Conservation (phyloP, 2,329 filamentous ascomycete species). For the Aspergillus jensenii region DNA sequence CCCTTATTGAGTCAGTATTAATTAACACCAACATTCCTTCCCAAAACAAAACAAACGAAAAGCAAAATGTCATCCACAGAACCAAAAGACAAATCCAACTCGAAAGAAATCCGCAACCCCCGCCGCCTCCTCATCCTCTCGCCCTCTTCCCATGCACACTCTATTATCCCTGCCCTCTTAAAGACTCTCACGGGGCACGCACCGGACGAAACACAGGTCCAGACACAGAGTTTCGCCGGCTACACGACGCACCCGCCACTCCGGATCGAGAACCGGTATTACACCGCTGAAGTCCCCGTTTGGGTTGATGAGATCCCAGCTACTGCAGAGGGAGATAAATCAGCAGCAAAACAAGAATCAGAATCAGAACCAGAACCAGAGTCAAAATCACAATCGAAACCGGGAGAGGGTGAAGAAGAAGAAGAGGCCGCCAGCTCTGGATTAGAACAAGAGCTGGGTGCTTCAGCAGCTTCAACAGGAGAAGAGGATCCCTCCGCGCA, state of each 20-base stretch:
- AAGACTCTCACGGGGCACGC: slow-evolving; percentile 36
- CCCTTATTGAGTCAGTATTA: background rate
- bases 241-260: slow-evolving; percentile 48
- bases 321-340: background rate
- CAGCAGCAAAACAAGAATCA: too few species aligned
- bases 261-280: slow-evolving; percentile 44
- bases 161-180: slow-evolving; percentile 39
- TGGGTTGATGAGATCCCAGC: slow-evolving; percentile 49
- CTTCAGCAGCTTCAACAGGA: background rate
- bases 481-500: slow-evolving; percentile 16
- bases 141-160: slow-evolving; percentile 34
- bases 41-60: background rate
- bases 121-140: slow-evolving; percentile 44
- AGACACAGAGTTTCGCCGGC: slow-evolving; percentile 41
- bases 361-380: too few species aligned
- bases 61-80: background rate
- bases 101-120: slow-evolving; percentile 34
- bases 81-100: background rate
- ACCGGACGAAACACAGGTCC: slow-evolving; percentile 20
- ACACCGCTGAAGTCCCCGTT: slow-evolving; percentile 43
- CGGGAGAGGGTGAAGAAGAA: background rate
- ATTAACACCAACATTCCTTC: background rate
- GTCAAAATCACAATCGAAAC: too few species aligned
- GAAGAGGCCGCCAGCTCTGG: background rate
- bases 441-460: slow-evolving; percentile 1